Percentiles rank a stretch among this genome's conserved stretches.
phyloP scores from a whole-genome alignment of 2,329 filamentous ascomycete genomes.

The Polytolypa hystricis region DNA sequence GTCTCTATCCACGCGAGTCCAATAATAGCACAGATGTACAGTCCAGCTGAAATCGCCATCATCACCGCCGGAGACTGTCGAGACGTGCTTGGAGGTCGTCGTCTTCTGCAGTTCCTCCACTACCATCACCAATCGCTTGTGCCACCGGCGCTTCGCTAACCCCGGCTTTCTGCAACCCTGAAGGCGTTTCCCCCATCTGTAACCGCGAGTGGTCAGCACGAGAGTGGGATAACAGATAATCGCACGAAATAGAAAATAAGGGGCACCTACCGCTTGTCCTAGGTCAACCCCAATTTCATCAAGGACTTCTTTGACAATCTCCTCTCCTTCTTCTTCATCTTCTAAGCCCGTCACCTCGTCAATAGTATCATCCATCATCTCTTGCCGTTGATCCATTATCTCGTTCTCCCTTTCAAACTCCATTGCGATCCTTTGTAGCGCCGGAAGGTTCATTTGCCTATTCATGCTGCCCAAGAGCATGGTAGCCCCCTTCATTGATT shows the following conservation, averaged over 20 bases:
- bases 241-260: not conserved
- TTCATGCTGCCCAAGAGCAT: slow-evolving; percentile 94
- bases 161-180: slow-evolving; percentile 62
- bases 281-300: slow-evolving; percentile 96
- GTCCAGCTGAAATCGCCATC: no score
- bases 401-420: slow-evolving; percentile 98
- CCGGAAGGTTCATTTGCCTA: slow-evolving; percentile 90
- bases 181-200: slow-evolving; percentile 84
- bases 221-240: not conserved
- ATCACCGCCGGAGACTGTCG: slow-evolving; percentile 62
- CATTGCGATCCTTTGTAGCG: slow-evolving; percentile 92
- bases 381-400: slow-evolving; percentile 96
- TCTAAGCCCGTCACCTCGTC: slow-evolving; percentile 89
- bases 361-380: slow-evolving; percentile 99
- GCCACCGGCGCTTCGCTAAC: slow-evolving; percentile 69
- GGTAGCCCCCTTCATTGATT: slow-evolving; percentile 97
- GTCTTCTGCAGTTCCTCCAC: slow-evolving; percentile 49
- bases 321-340: slow-evolving; percentile 90
- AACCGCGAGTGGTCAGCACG: slow-evolving; percentile 15
- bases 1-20: no score
- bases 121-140: slow-evolving; percentile 55
- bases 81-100: slow-evolving; percentile 90
- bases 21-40: no score
- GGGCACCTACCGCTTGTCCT: slow-evolving; percentile 63
- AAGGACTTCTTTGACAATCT: slow-evolving; percentile 90